phyloP scores from a whole-genome alignment of 352 stramenopile genomes.

The Phytophthora palmivora region DNA sequence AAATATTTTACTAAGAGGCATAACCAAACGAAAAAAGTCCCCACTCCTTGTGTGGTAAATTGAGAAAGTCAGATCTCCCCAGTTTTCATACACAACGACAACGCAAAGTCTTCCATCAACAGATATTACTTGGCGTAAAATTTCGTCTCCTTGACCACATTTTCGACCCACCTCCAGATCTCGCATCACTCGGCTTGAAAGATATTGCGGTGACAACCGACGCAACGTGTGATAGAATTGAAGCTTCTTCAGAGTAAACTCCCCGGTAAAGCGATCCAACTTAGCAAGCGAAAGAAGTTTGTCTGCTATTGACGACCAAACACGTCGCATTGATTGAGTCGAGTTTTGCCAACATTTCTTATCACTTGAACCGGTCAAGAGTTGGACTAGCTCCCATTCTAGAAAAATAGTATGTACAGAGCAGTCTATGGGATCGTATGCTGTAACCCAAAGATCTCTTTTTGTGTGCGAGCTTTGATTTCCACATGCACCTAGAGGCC shows the following conservation, averaged over 20 bases:
- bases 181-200: conserved; percentile 66
- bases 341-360: conserved; percentile 23
- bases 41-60: conserved; percentile 59
- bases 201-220: conserved; percentile 54
- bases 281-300: conserved; percentile 61
- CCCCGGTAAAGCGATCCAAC: conserved; percentile 76
- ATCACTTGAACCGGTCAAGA: conserved; percentile 45
- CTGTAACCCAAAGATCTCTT: conserved; percentile 51
- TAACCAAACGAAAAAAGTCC: conserved; percentile 37
- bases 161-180: conserved; percentile 66
- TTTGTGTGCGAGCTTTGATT: background rate
- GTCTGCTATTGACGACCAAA: conserved; percentile 43
- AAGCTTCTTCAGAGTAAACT: conserved; percentile 73
- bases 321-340: conserved; percentile 19
- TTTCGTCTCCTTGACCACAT: conserved; percentile 71
- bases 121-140: conserved; percentile 59
- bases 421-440: conserved; percentile 56
- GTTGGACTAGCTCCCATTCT: conserved; percentile 69
- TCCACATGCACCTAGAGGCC: conserved; percentile 13
- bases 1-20: conserved; percentile 49
- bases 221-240: conserved; percentile 75
- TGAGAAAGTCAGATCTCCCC: conserved; percentile 66
- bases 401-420: conserved; percentile 64
- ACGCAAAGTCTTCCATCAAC: conserved; percentile 61
- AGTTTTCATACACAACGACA: conserved; percentile 79